These are phyloP conservation scores for Trichoderma gracile DNA, from an alignment of 2,329 filamentous ascomycete species.

Conservation along the genomic window DNA sequence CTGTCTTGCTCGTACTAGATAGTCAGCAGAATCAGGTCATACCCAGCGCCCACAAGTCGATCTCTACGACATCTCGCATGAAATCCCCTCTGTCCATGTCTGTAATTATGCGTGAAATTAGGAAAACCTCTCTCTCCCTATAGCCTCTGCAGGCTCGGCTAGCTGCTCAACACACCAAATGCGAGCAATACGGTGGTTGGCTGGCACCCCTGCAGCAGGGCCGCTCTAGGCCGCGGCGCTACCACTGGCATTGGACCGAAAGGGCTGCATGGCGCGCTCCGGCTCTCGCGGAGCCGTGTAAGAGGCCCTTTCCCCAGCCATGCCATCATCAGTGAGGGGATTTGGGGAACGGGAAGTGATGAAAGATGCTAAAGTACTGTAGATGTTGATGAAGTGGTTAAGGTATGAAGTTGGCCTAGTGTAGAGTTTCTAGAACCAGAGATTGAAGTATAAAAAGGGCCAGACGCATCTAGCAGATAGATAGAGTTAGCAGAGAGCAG, in stretches of 20 bases:
- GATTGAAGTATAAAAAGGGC: slow-evolving; percentile 12
- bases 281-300: background rate
- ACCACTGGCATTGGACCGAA: background rate
- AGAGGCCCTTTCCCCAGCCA: slow-evolving; percentile 7
- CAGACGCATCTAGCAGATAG: background rate
- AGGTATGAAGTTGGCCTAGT: background rate
- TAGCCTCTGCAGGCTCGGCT: background rate
- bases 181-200: slow-evolving; percentile 20
- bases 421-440: background rate
- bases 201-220: slow-evolving; percentile 3
- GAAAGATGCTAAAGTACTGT: background rate
- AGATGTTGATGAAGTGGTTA: background rate
- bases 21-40: background rate
- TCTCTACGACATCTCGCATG: background rate
- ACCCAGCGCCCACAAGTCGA: background rate
- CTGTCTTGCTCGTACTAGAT: too few species aligned
- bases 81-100: background rate
- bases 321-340: slow-evolving; percentile 18
- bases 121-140: background rate
- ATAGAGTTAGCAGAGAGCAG: background rate
- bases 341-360: background rate
- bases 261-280: slow-evolving; percentile 8
- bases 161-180: background rate
- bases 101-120: background rate
- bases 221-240: background rate